These are phyloP conservation scores for Helotiales sp. DNA, from an alignment of 2,329 filamentous ascomycete genomes.

Conservation along the genomic window DNA sequence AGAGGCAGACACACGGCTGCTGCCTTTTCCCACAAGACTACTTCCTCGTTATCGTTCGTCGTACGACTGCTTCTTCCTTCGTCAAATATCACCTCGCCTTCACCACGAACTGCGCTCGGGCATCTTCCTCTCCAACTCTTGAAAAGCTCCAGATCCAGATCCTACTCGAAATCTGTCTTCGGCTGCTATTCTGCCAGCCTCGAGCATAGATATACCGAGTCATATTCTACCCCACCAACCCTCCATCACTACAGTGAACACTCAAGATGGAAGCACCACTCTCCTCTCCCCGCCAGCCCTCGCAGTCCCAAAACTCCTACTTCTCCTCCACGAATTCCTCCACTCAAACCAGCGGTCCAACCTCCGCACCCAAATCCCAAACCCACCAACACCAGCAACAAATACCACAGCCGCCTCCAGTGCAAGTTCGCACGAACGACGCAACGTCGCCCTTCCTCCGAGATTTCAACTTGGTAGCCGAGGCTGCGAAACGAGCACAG, in stretches of 20 bases:
- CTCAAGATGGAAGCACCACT: conserved; percentile 46
- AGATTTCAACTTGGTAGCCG: conserved; percentile 84
- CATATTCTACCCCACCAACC: background rate
- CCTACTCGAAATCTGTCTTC: too few species aligned
- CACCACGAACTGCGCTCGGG: background rate
- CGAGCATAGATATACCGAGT: conserved; percentile 3
- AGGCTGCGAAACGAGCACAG: conserved; percentile 91
- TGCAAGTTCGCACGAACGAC: conserved; percentile 48
- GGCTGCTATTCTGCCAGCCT: background rate
- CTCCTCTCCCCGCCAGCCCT: conserved; percentile 39
- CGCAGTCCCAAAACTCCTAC: conserved; percentile 28
- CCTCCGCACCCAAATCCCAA: conserved; percentile 31
- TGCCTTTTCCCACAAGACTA: background rate
- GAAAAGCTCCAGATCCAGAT: background rate
- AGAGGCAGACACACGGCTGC: conserved; percentile 8
- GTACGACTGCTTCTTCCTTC: background rate
- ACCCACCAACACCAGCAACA: conserved; percentile 17
- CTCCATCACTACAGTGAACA: conserved; percentile 10
- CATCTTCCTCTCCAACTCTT: background rate
- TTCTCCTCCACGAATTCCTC: conserved; percentile 34
- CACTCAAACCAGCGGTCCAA: conserved; percentile 27
- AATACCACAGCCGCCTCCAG: conserved; percentile 26
- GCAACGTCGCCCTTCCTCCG: conserved; percentile 70
- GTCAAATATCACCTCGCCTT: background rate
- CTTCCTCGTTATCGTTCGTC: background rate